A percentile compares a stretch with the other conserved stretches of the same genome.
These are phyloP conservation scores for Dothistroma pini DNA, from an alignment of 2,329 filamentous ascomycete species.

Conservation along the genomic window DNA sequence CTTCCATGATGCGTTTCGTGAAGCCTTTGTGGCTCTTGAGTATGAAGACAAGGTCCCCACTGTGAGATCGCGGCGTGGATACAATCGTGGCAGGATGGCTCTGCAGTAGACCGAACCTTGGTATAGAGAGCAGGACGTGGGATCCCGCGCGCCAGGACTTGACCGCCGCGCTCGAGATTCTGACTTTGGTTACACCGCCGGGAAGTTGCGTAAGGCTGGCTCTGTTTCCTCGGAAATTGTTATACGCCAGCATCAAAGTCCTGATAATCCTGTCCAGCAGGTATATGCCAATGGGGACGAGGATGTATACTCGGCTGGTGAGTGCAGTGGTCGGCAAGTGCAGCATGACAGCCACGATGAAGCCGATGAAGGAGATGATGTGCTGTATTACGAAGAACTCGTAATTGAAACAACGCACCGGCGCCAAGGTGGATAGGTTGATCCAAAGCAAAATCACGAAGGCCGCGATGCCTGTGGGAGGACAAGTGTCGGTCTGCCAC, in stretches of 20 bases:
- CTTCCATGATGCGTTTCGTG: constrained; percentile 27
- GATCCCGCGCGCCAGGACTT: constrained; percentile 36
- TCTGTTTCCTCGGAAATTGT: constrained; percentile 32
- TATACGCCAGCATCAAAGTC: constrained; percentile 31
- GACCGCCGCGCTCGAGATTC: constrained; percentile 34
- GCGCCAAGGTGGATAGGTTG: constrained; percentile 28
- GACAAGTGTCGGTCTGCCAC: constrained; percentile 27
- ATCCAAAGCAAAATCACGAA: constrained; percentile 31
- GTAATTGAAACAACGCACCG: constrained; percentile 26
- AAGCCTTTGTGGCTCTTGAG: constrained; percentile 30
- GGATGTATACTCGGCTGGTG: constrained; percentile 28
- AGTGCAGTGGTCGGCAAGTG: constrained; percentile 34
- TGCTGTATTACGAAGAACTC: constrained; percentile 36
- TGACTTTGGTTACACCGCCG: constrained; percentile 38
- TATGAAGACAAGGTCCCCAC: constrained; percentile 29
- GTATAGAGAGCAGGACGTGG: constrained; percentile 28
- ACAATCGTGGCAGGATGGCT: constrained; percentile 30
- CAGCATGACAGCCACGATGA: constrained; percentile 36
- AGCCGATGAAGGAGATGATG: constrained; percentile 38
- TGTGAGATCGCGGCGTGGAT: constrained; percentile 27
- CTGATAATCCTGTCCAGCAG: constrained; percentile 30
- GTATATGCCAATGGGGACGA: constrained; percentile 28
- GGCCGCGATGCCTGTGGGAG: constrained; percentile 30
- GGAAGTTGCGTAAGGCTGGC: constrained; percentile 26
- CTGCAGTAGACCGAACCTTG: constrained; percentile 27